Conservation (phyloP, 2,329 filamentous ascomycete genomes). For the Aspergillus neotritici region DNA sequence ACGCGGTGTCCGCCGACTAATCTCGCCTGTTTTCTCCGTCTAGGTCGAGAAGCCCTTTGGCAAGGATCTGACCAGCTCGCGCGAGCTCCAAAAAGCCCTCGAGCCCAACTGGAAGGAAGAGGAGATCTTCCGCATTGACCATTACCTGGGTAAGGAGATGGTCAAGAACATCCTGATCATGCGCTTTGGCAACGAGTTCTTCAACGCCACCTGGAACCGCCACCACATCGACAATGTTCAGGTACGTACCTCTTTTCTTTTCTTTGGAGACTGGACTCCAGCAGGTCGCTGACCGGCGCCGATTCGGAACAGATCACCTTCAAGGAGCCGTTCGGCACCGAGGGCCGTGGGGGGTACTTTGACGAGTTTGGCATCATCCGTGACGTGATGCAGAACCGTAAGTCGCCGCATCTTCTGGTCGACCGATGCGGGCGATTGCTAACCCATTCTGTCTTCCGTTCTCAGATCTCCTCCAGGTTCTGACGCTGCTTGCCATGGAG, state of each 20-base stretch:
- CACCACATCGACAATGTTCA: conserved; percentile 99
- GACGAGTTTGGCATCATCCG: conserved; percentile 99
- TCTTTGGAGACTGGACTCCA: no score
- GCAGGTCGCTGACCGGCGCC: conserved; percentile 2
- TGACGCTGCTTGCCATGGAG: conserved; percentile 97
- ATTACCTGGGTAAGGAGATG: conserved; percentile 99
- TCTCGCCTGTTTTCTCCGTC: conserved; percentile 5
- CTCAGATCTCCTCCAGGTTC: conserved; percentile 78
- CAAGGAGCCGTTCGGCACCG: conserved; percentile 98
- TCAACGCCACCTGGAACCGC: conserved; percentile 97
- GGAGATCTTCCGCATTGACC: conserved; percentile 97
- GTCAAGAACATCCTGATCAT: conserved; percentile 99
- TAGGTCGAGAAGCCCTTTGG: conserved; percentile 99
- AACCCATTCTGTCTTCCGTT: conserved; percentile 19
- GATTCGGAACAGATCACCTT: conserved; percentile 71
- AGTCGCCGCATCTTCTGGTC: conserved; percentile 21
- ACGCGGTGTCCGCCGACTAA: no score
- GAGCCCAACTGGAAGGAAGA: conserved; percentile 98
- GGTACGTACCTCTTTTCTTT: conserved; percentile 33
- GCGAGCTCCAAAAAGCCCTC: conserved; percentile 88
- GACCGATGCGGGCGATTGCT: background rate
- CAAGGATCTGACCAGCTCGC: conserved; percentile 90
- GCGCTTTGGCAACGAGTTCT: conserved; percentile 97
- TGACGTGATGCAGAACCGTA: conserved; percentile 98
- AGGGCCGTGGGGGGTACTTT: conserved; percentile 96